phyloP scores from a whole-genome alignment of 2,329 filamentous ascomycete genomes.

The Pseudocercospora vitis region DNA sequence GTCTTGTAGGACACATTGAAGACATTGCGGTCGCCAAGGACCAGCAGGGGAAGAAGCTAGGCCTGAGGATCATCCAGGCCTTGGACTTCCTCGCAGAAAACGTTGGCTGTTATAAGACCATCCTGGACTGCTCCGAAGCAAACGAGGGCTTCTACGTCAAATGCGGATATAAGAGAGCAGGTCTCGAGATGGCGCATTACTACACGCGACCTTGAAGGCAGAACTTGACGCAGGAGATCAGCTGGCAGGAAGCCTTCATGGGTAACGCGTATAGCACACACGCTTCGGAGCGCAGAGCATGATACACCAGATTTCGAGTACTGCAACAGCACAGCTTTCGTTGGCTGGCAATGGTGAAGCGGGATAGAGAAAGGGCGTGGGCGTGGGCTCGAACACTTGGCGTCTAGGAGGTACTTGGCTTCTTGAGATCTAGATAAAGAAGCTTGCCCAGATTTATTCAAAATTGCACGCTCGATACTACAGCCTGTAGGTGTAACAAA shows the following conservation, averaged over 20 bases:
- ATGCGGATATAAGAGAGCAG: conserved; percentile 90
- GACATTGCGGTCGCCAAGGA: conserved; percentile 94
- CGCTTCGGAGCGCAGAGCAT: neutral
- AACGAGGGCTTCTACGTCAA: conserved; percentile 99
- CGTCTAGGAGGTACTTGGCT: neutral
- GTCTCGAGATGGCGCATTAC: conserved; percentile 96
- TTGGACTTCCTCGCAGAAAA: conserved; percentile 84
- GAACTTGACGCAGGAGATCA: neutral
- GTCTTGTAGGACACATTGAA: conserved; percentile 90
- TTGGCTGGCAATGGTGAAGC: neutral
- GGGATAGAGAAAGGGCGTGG: neutral
- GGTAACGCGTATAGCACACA: no score
- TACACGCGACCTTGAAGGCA: conserved; percentile 47
- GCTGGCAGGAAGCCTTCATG: no score
- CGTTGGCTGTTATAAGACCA: conserved; percentile 94
- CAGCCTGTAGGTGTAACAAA: no score
- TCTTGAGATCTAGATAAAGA: neutral
- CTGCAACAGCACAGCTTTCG: conserved; percentile 6
- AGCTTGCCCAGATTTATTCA: neutral
- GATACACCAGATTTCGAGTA: neutral
- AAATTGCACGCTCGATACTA: no score
- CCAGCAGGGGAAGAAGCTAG: conserved; percentile 96
- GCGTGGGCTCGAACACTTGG: neutral
- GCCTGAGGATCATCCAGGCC: conserved; percentile 87
- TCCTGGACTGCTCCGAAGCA: conserved; percentile 91